Conservation (phyloP, 305 asterid genomes). For the Andrographis paniculata region DNA sequence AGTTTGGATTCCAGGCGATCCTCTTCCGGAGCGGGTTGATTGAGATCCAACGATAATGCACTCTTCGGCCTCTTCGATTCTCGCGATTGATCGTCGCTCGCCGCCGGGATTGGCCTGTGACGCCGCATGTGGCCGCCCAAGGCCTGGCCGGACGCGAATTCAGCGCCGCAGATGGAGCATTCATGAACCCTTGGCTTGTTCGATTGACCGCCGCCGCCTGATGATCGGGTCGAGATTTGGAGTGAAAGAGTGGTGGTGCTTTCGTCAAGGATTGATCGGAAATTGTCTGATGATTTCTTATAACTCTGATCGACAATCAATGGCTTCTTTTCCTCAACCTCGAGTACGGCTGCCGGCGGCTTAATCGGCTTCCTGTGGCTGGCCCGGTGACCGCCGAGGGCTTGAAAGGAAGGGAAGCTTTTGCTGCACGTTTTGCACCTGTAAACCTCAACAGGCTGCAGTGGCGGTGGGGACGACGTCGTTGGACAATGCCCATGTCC, state of each 20-base stretch:
- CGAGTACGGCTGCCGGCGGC: no score
- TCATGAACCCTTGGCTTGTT: constrained; percentile 42
- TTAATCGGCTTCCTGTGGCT: constrained; percentile 55
- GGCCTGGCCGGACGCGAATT: constrained; percentile 58
- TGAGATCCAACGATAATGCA: constrained; percentile 64
- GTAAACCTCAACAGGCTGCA: constrained; percentile 23
- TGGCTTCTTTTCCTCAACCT: no score
- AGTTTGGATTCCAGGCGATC: constrained; percentile 31
- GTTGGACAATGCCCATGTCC: constrained; percentile 21
- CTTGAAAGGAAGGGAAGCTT: constrained; percentile 72
- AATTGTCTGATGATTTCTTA: not conserved
- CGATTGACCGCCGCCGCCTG: not conserved
- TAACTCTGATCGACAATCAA: not conserved
- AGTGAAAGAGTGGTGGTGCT: constrained; percentile 37
- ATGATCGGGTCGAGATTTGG: constrained; percentile 24
- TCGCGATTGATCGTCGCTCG: constrained; percentile 16
- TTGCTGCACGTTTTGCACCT: constrained; percentile 71
- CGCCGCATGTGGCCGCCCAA: constrained; percentile 79
- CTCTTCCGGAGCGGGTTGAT: constrained; percentile 71
- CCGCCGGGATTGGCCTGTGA: constrained; percentile 40
- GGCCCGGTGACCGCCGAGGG: constrained; percentile 83
- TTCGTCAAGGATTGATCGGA: constrained; percentile 9
- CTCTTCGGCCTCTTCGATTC: constrained; percentile 43
- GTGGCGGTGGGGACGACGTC: not conserved
- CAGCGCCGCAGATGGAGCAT: constrained; percentile 55